These are phyloP conservation scores for Hirschioporus abietinus DNA, from an alignment of 768 basidiomycete genomes.

Conservation along the genomic window DNA sequence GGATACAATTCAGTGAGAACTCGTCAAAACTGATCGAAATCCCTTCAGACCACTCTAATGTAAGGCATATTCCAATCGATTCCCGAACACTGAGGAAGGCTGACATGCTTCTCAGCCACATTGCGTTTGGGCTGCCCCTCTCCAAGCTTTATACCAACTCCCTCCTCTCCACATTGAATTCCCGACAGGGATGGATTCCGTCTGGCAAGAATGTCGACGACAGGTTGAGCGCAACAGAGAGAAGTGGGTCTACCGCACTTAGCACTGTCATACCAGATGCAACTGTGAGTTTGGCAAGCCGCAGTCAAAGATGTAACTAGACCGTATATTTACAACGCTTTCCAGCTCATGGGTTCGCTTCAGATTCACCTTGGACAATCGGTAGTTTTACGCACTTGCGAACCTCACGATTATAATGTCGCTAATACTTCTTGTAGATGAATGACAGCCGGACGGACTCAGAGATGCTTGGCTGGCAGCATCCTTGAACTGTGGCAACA, in stretches of 20 bases:
- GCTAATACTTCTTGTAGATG: too few species aligned
- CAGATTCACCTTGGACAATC: not conserved
- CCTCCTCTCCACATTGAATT: conserved; percentile 33
- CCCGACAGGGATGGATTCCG: conserved; percentile 27
- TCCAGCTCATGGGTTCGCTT: not conserved
- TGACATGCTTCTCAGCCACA: too few species aligned
- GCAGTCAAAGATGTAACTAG: not conserved
- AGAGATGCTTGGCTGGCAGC: too few species aligned
- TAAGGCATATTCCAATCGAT: too few species aligned
- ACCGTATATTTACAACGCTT: not conserved
- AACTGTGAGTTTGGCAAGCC: not conserved
- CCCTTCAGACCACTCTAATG: too few species aligned
- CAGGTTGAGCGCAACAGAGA: not conserved
- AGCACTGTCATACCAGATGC: not conserved
- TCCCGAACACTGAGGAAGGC: too few species aligned
- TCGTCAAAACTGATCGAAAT: too few species aligned
- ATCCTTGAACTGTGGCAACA: too few species aligned
- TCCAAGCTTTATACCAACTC: conserved; percentile 38
- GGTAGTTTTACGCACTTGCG: not conserved
- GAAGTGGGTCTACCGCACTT: not conserved
- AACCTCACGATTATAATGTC: too few species aligned
- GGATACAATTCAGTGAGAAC: too few species aligned
- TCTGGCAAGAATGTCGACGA: not conserved
- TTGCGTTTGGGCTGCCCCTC: conserved; percentile 33
- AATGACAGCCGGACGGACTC: too few species aligned